Evolutionary conservation across 169 alveolate species (phyloP).

Genomic region (Plasmodium ovale): DNA sequence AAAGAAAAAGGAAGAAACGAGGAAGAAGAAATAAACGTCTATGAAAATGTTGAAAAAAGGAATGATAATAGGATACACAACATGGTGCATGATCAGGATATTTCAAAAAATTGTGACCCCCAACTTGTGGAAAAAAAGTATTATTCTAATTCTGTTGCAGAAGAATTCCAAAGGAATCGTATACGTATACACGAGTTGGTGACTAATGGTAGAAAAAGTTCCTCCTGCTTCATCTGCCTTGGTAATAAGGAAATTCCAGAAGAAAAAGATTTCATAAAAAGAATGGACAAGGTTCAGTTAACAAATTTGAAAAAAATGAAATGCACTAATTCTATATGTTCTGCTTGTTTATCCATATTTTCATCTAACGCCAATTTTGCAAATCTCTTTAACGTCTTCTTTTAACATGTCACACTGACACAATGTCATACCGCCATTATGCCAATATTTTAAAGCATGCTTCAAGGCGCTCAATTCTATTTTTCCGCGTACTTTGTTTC

Average conservation of each 20-base stretch:
- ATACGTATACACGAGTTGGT: background rate
- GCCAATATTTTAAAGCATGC: too few species aligned
- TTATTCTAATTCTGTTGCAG: background rate
- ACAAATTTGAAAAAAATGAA: constrained; percentile 44
- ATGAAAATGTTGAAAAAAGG: background rate
- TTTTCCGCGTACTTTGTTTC: too few species aligned
- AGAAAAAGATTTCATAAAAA: constrained; percentile 47
- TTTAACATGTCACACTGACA: constrained; percentile 7
- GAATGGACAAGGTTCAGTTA: constrained; percentile 55
- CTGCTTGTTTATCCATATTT: constrained; percentile 61
- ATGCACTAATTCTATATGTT: constrained; percentile 39
- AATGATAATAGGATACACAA: background rate
- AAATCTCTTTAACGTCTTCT: constrained; percentile 18
- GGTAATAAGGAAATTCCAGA: constrained; percentile 71
- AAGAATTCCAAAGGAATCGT: background rate
- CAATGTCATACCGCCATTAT: too few species aligned
- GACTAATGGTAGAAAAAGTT: background rate
- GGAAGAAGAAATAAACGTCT: background rate
- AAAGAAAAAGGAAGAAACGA: background rate
- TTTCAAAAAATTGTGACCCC: background rate
- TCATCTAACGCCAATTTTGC: constrained; percentile 39
- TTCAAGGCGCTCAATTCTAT: background rate
- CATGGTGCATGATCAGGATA: background rate
- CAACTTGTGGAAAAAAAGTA: background rate
- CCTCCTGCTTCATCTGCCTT: constrained; percentile 31